A percentile compares a stretch with the other conserved stretches of the same genome.
Conservation (phyloP, 176 grass and related monocot genomes). For the Aegilops speltoides region DNA sequence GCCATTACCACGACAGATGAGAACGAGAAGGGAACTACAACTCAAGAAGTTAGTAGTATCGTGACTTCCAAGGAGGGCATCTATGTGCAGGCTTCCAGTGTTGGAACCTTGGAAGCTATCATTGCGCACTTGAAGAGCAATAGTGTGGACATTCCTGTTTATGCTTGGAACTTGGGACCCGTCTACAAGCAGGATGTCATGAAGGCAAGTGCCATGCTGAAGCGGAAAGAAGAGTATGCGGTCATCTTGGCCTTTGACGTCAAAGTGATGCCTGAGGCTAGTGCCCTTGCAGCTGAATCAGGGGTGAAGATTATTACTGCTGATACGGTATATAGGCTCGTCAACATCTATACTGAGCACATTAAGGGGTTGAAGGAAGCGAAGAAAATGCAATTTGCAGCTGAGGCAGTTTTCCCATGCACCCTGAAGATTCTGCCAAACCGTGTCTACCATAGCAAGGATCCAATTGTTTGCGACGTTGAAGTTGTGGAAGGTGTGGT, state of each 20-base stretch:
- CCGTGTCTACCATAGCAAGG: neutral
- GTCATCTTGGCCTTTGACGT: constrained; percentile 9
- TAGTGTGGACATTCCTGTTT: neutral
- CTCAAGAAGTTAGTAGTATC: neutral
- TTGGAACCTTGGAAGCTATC: constrained; percentile 15
- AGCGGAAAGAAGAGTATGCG: constrained; percentile 6
- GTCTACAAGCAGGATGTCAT: constrained; percentile 10
- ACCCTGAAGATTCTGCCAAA: constrained; percentile 14
- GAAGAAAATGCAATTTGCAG: constrained; percentile 1
- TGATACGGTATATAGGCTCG: constrained; percentile 4
- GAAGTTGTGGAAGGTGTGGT: constrained; percentile 1
- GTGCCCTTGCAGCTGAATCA: constrained; percentile 17
- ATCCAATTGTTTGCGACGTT: constrained; percentile 15
- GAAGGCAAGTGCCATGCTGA: constrained; percentile 10
- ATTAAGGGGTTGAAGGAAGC: constrained; percentile 1
- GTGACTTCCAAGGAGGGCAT: neutral
- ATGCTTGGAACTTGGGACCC: constrained; percentile 1
- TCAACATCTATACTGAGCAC: constrained; percentile 7
- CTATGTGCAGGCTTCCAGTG: neutral
- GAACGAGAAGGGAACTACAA: neutral
- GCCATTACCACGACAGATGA: neutral
- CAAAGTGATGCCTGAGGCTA: constrained; percentile 6
- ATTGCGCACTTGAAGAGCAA: constrained; percentile 8
- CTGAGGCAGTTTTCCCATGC: constrained; percentile 13
- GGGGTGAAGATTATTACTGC: constrained; percentile 3